Percentiles rank a stretch among this genome's conserved stretches.
Evolutionary conservation across 2,329 filamentous ascomycete genomes (phyloP).

Genomic region (Mycosphaerella arachidis): DNA sequence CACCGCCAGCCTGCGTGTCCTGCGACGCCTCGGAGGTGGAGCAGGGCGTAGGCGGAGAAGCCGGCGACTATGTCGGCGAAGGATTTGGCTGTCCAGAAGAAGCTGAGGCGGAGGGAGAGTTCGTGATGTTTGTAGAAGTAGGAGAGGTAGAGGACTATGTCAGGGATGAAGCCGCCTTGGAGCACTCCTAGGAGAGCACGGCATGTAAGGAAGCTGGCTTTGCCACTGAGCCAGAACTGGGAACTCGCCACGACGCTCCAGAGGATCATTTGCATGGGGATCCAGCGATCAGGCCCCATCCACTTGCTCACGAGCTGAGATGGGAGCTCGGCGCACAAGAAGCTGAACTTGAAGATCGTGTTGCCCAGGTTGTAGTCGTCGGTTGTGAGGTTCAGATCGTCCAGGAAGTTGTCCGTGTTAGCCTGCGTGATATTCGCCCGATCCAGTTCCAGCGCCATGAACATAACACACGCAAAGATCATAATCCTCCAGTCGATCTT

Average conservation of each 20-base stretch:
- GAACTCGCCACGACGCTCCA: constrained; percentile 40
- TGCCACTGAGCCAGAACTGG: constrained; percentile 21
- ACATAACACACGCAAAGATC: constrained; percentile 21
- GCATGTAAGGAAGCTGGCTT: constrained; percentile 33
- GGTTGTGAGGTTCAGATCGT: constrained; percentile 14
- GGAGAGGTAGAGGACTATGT: constrained; percentile 4
- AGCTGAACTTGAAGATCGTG: constrained; percentile 20
- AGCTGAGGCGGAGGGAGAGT: constrained; percentile 3
- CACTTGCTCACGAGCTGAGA: constrained; percentile 42
- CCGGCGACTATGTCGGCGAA: constrained; percentile 26
- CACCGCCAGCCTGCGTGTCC: constrained; percentile 44
- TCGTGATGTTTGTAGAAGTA: constrained; percentile 12
- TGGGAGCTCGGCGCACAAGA: constrained; percentile 35
- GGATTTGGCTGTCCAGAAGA: constrained; percentile 23
- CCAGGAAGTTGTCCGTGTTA: constrained; percentile 20
- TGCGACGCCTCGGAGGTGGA: constrained; percentile 39
- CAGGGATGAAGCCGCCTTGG: constrained; percentile 45
- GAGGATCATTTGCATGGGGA: constrained; percentile 37
- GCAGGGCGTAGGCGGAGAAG: constrained; percentile 28
- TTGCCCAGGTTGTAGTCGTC: constrained; percentile 22
- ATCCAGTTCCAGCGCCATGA: constrained; percentile 24
- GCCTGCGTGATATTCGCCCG: constrained; percentile 24
- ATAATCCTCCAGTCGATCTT: constrained; percentile 20
- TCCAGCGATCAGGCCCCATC: constrained; percentile 43
- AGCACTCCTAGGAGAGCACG: constrained; percentile 37